phyloP scores from a whole-genome alignment of 2,329 filamentous ascomycete genomes.

The Dryadomyces quercivorus region DNA sequence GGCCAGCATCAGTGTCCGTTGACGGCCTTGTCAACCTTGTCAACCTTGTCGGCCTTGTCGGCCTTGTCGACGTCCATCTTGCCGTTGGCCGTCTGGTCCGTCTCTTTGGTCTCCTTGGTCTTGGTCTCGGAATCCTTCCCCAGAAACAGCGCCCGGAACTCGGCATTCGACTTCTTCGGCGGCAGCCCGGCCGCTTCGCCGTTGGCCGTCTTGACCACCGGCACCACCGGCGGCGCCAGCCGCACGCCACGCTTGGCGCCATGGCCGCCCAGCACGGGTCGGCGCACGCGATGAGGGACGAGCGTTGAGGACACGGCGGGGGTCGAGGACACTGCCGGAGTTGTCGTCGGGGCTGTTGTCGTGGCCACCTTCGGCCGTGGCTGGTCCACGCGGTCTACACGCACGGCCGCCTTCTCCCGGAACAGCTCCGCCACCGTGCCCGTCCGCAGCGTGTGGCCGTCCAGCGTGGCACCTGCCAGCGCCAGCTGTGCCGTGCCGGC shows the following conservation, averaged over 20 bases:
- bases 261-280: slow-evolving; percentile 27
- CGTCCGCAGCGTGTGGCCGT: slow-evolving; percentile 36
- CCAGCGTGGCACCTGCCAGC: slow-evolving; percentile 43
- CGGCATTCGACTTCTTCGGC: slow-evolving; percentile 19
- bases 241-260: slow-evolving; percentile 31
- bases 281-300: slow-evolving; percentile 31
- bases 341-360: background rate
- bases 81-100: background rate
- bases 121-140: background rate
- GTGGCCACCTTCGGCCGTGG: slow-evolving; percentile 17
- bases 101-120: background rate
- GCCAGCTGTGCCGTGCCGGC: slow-evolving; percentile 60
- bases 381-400: slow-evolving; percentile 27
- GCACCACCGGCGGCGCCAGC: slow-evolving; percentile 19
- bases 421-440: slow-evolving; percentile 44
- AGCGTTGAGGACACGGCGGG: no score
- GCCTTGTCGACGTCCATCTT: background rate
- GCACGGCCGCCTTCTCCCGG: slow-evolving; percentile 32
- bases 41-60: no score
- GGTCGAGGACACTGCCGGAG: background rate
- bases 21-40: background rate
- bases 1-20: background rate
- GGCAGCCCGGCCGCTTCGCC: slow-evolving; percentile 13
- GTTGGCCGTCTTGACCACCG: slow-evolving; percentile 8
- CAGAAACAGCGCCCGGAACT: slow-evolving; percentile 20